These are phyloP conservation scores for Russula earlei DNA, from an alignment of 768 basidiomycete species.

Conservation along the genomic window DNA sequence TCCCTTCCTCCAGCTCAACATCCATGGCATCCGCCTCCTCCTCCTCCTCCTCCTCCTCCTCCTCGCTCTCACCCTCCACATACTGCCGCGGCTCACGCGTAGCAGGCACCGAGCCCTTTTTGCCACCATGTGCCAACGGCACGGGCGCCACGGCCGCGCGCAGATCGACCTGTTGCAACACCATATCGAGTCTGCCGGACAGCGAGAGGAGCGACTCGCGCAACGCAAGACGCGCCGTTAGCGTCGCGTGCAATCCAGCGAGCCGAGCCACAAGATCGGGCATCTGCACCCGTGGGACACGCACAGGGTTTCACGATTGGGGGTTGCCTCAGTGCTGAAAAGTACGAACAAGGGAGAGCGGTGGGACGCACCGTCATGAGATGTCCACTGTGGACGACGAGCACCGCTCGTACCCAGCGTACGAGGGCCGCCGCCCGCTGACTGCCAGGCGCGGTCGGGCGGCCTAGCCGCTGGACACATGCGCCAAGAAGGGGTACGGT, in stretches of 20 bases:
- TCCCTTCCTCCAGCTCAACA: constrained; percentile 52
- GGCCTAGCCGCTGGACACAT: constrained; percentile 81
- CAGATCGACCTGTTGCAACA: constrained; percentile 87
- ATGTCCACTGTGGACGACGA: constrained; percentile 81
- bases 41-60: constrained; percentile 60
- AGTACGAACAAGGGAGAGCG: constrained; percentile 1
- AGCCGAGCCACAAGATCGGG: constrained; percentile 86
- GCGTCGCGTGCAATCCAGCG: constrained; percentile 71
- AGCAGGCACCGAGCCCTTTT: constrained; percentile 31
- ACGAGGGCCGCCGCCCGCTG: constrained; percentile 64
- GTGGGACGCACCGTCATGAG: constrained; percentile 73
- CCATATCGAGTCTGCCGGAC: constrained; percentile 86
- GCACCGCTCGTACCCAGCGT: constrained; percentile 71
- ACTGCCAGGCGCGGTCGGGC: constrained; percentile 70
- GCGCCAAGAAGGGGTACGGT: constrained; percentile 79
- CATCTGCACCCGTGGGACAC: too few relatives aligned
- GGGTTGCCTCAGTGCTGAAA: neutral
- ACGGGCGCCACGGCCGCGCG: constrained; percentile 65
- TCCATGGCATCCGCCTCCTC: constrained; percentile 37
- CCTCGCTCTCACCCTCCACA: constrained; percentile 75
- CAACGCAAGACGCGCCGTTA: constrained; percentile 69
- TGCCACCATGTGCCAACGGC: constrained; percentile 34
- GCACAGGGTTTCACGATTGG: too few relatives aligned
- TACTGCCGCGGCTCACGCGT: constrained; percentile 36
- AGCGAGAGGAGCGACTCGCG: constrained; percentile 80